phyloP scores from a whole-genome alignment of 2,329 filamentous ascomycete species.

The Aspergillus costaricaensis region DNA sequence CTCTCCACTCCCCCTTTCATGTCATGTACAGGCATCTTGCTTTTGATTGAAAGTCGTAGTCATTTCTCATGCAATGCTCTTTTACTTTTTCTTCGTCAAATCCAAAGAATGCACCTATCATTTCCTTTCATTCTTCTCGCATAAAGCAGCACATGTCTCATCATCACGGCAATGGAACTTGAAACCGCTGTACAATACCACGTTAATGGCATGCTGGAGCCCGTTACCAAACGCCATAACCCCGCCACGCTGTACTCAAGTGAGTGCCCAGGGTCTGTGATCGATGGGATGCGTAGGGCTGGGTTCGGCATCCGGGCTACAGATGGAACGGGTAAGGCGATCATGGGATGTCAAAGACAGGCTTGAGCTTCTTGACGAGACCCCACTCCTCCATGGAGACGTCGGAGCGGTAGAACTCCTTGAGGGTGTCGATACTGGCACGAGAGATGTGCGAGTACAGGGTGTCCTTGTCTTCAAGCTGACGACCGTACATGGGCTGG shows the following conservation, averaged over 20 bases:
- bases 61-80: constrained; percentile 26
- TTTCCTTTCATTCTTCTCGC: not conserved
- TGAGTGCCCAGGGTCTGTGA: not conserved
- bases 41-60: constrained; percentile 26
- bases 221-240: not conserved
- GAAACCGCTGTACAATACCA: not conserved
- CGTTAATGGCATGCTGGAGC: not conserved
- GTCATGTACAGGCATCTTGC: constrained; percentile 32
- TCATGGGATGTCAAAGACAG: constrained; percentile 83
- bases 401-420: constrained; percentile 90
- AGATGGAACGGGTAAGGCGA: constrained; percentile 1
- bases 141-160: not conserved
- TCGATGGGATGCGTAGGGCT: not conserved
- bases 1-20: constrained; percentile 13
- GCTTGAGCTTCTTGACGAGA: constrained; percentile 93
- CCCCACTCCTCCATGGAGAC: constrained; percentile 92
- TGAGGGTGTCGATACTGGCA: constrained; percentile 87
- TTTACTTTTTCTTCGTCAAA: constrained; percentile 2
- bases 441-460: constrained; percentile 88
- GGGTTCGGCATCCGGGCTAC: not conserved
- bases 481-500: constrained; percentile 91
- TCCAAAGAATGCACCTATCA: not conserved
- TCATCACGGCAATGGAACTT: not conserved
- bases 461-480: constrained; percentile 86
- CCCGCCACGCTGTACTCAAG: not conserved